These are phyloP conservation scores for Trametes gibbosa DNA, from an alignment of 768 basidiomycete species.

Conservation along the genomic window DNA sequence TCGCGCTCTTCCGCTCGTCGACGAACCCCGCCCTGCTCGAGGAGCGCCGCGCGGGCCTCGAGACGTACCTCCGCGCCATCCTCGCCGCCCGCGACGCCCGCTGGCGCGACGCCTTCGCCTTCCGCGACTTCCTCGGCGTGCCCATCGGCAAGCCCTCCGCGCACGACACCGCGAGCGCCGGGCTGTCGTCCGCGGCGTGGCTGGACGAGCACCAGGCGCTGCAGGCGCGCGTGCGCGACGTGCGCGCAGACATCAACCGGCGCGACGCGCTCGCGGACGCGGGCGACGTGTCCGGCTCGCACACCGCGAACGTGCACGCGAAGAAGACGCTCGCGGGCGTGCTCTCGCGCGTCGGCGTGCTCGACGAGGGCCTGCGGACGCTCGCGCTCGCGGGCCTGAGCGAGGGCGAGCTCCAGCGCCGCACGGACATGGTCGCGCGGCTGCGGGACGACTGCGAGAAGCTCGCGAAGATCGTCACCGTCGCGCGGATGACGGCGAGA, in stretches of 20 bases:
- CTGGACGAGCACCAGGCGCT: conserved; percentile 84
- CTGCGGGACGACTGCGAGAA: conserved; percentile 91
- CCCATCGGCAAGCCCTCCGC: conserved; percentile 54
- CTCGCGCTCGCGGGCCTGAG: conserved; percentile 72
- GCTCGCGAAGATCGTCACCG: conserved; percentile 80
- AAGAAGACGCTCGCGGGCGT: conserved; percentile 81
- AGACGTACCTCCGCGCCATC: conserved; percentile 84
- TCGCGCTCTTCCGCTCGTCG: conserved; percentile 62
- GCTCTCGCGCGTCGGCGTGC: conserved; percentile 66
- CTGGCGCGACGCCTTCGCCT: conserved; percentile 78
- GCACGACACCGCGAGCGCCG: conserved; percentile 25
- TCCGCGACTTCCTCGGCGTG: conserved; percentile 85
- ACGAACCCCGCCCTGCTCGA: conserved; percentile 65
- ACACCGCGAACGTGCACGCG: conserved; percentile 78
- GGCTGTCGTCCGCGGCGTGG: conserved; percentile 78
- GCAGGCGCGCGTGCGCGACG: conserved; percentile 71
- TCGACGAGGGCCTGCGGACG: conserved; percentile 66
- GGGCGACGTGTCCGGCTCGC: conserved; percentile 70
- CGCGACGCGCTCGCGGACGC: conserved; percentile 80
- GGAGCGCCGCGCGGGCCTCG: conserved; percentile 74
- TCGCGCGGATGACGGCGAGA: conserved; percentile 56
- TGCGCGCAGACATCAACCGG: conserved; percentile 84
- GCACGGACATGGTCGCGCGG: conserved; percentile 85
- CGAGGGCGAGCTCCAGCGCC: conserved; percentile 87
- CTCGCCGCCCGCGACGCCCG: conserved; percentile 74